A percentile compares a stretch with the other conserved stretches of the same genome.
phyloP scores from a whole-genome alignment of 2,329 filamentous ascomycete species.

The Albophoma yamanashiensis region DNA sequence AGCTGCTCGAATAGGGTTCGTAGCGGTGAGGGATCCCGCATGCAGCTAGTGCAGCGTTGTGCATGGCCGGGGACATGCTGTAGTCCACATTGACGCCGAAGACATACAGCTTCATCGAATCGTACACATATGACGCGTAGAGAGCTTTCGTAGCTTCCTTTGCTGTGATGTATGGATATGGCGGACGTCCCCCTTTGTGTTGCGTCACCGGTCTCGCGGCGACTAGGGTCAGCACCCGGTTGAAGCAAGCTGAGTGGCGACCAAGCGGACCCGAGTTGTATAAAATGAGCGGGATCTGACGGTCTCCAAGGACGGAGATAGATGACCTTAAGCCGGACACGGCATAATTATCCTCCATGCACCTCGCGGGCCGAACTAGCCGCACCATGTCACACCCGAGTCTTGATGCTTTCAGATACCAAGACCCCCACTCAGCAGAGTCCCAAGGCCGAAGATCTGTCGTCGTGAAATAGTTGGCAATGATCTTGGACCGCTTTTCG shows the following conservation, averaged over 20 bases:
- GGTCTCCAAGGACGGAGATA: constrained; percentile 28
- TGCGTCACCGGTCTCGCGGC: constrained; percentile 27
- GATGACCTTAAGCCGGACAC: constrained; percentile 43
- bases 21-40: constrained; percentile 63
- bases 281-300: constrained; percentile 43
- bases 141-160: constrained; percentile 53
- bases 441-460: constrained; percentile 41
- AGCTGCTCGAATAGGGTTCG: constrained; percentile 49
- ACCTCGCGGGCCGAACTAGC: constrained; percentile 45
- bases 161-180: constrained; percentile 38
- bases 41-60: constrained; percentile 56
- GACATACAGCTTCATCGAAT: constrained; percentile 62
- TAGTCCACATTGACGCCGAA: constrained; percentile 63
- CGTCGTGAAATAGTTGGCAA: constrained; percentile 41
- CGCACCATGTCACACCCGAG: constrained; percentile 53
- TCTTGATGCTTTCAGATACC: constrained; percentile 46
- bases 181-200: constrained; percentile 11
- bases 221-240: constrained; percentile 51
- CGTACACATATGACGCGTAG: constrained; percentile 54
- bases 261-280: constrained; percentile 57
- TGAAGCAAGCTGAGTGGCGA: constrained; percentile 55
- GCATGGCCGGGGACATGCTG: constrained; percentile 69
- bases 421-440: constrained; percentile 39
- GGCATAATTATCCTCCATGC: constrained; percentile 52
- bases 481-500: constrained; percentile 48